Evolutionary conservation across 208 protist genomes (phyloP).

Genomic region (Acanthamoeba castellanii): DNA sequence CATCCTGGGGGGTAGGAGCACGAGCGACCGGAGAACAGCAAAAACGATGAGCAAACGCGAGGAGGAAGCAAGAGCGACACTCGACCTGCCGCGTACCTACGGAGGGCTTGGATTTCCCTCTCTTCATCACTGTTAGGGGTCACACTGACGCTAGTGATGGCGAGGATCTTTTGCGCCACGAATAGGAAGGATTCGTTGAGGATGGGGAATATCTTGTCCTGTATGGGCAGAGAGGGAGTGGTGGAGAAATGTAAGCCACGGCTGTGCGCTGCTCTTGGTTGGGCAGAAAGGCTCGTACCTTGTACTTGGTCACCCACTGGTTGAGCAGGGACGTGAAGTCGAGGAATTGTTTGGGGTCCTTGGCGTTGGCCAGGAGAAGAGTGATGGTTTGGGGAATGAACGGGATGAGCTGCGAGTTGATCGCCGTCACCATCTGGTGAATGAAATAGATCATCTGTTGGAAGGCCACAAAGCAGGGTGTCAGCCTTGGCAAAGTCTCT

Average conservation of each 20-base stretch:
- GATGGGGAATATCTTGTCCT: slow-evolving; percentile 64
- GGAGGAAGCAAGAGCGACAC: background rate
- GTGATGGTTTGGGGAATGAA: slow-evolving; percentile 57
- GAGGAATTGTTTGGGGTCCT: slow-evolving; percentile 22
- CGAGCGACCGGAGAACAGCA: background rate
- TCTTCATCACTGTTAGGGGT: slow-evolving; percentile 69
- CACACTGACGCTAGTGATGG: slow-evolving; percentile 50
- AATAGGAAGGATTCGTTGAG: slow-evolving; percentile 56
- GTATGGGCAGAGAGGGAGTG: too few species aligned
- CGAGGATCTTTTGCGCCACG: slow-evolving; percentile 60
- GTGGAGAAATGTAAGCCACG: too few species aligned
- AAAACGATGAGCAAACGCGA: background rate
- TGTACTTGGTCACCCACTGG: slow-evolving; percentile 51
- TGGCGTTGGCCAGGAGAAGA: slow-evolving; percentile 4
- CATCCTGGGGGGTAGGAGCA: slow-evolving; percentile 11
- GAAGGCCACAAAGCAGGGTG: background rate
- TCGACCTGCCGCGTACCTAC: background rate
- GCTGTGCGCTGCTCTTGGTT: background rate
- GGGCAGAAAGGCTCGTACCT: background rate
- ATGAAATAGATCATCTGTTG: slow-evolving; percentile 49
- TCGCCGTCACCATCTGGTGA: slow-evolving; percentile 71
- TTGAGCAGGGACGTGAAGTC: slow-evolving; percentile 64
- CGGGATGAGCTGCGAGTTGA: slow-evolving; percentile 48
- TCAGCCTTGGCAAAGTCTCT: background rate
- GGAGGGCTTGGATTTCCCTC: slow-evolving; percentile 56